phyloP scores from a whole-genome alignment of 768 basidiomycete genomes.

The Pisolithus albus region DNA sequence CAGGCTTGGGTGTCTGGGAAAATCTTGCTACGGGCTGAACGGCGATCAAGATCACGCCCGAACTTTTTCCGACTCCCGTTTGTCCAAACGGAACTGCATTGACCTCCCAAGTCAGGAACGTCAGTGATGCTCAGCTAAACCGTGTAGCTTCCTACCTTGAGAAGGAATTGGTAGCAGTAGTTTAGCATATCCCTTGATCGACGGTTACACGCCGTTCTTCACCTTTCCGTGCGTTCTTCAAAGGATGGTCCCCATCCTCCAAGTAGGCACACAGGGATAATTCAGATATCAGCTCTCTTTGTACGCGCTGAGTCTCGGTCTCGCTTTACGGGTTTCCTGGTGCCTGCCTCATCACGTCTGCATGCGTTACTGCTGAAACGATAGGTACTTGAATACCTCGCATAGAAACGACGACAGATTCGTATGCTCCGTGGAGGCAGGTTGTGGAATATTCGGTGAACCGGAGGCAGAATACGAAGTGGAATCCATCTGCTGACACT shows the following conservation, averaged over 20 bases:
- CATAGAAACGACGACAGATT: not conserved
- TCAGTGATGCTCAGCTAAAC: not conserved
- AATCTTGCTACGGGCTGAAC: too few relatives aligned
- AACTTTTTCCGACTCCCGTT: conserved; percentile 4
- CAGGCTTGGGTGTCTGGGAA: conserved; percentile 12
- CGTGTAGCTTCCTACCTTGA: not conserved
- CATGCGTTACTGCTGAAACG: not conserved
- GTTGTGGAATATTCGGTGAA: not conserved
- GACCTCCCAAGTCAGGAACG: not conserved
- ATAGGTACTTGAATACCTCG: not conserved
- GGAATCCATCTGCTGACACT: not conserved
- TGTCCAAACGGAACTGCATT: conserved; percentile 1
- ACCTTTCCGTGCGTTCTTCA: not conserved
- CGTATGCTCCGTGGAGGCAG: not conserved
- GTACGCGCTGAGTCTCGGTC: not conserved
- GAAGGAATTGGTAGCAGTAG: not conserved
- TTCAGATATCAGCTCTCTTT: not conserved
- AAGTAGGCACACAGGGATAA: not conserved
- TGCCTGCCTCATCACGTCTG: not conserved
- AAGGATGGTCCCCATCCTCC: not conserved
- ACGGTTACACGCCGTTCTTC: not conserved
- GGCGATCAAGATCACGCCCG: too few relatives aligned
- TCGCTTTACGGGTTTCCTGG: not conserved
- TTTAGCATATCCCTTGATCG: not conserved
- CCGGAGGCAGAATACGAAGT: not conserved